phyloP scores from a whole-genome alignment of 2,329 filamentous ascomycete species.

The Polychaeton citri region DNA sequence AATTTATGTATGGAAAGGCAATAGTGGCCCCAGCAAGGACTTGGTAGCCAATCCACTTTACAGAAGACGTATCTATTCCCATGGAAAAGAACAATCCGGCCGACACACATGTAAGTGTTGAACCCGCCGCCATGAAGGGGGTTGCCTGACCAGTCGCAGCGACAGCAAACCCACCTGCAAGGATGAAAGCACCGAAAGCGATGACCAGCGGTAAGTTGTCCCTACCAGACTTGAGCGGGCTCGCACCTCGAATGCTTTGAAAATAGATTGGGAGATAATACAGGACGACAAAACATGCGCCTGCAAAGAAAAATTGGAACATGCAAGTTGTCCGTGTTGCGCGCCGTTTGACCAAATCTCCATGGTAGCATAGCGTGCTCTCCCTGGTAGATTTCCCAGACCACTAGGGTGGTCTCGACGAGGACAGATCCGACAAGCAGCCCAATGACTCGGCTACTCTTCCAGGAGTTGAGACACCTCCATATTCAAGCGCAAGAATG shows the following conservation, averaged over 20 bases:
- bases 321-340: slow-evolving; percentile 53
- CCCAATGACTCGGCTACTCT: slow-evolving; percentile 59
- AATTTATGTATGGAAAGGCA: too few relatives aligned
- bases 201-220: slow-evolving; percentile 29
- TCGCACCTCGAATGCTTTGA: slow-evolving; percentile 57
- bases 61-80: too few relatives aligned
- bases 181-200: slow-evolving; percentile 18
- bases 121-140: too few relatives aligned
- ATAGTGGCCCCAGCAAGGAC: too few relatives aligned
- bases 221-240: slow-evolving; percentile 58
- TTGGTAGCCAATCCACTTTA: too few relatives aligned
- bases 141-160: too few relatives aligned
- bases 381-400: slow-evolving; percentile 61
- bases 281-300: slow-evolving; percentile 61
- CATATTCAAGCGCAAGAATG: slow-evolving; percentile 73
- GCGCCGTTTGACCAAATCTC: slow-evolving; percentile 51
- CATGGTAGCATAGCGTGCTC: slow-evolving; percentile 68
- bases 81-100: too few relatives aligned
- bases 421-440: slow-evolving; percentile 61
- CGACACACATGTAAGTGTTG: too few relatives aligned
- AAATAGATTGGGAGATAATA: slow-evolving; percentile 83
- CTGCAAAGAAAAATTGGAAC: slow-evolving; percentile 59
- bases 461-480: slow-evolving; percentile 64
- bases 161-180: too few relatives aligned
- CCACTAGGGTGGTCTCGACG: slow-evolving; percentile 46